Conservation (phyloP, 495 filamentous ascomycete genomes). For the Daldinia grandis region DNA sequence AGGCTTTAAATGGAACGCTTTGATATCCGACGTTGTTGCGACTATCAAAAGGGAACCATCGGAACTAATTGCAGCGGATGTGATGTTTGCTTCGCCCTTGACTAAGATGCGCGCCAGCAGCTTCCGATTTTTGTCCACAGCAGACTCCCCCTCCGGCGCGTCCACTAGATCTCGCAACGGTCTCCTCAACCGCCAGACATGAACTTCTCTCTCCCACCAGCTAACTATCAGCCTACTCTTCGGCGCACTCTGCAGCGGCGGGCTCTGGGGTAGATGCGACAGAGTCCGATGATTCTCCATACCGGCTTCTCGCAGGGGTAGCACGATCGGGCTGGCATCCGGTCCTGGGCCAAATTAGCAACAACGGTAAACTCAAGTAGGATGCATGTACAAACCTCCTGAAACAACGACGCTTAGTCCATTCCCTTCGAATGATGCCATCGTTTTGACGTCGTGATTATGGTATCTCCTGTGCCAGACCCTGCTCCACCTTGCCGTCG, state of each 20-base stretch:
- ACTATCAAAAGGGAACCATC: conserved; percentile 80
- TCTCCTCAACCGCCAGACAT: conserved; percentile 76
- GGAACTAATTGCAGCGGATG: conserved; percentile 75
- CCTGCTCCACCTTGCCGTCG: conserved; percentile 78
- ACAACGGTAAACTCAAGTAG: background rate
- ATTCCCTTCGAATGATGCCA: conserved; percentile 87
- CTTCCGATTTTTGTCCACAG: conserved; percentile 59
- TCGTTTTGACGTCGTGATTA: conserved; percentile 91
- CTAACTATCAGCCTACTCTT: conserved; percentile 78
- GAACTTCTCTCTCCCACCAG: conserved; percentile 92
- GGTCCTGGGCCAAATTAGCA: conserved; percentile 69
- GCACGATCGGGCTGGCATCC: conserved; percentile 81
- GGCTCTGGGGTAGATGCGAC: conserved; percentile 79
- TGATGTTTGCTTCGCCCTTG: conserved; percentile 86
- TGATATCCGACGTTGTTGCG: conserved; percentile 78
- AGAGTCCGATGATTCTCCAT: conserved; percentile 82
- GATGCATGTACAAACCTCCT: conserved; percentile 70
- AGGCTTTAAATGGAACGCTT: conserved; percentile 73
- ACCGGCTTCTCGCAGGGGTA: conserved; percentile 81
- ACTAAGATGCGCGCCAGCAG: conserved; percentile 77
- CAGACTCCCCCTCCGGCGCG: conserved; percentile 45
- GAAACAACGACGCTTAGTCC: conserved; percentile 87
- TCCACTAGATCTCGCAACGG: conserved; percentile 58
- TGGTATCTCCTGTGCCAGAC: conserved; percentile 84
- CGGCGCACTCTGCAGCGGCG: conserved; percentile 73